Conservation (phyloP, 2,329 filamentous ascomycete species). For the Pseudogymnoascus sp. region DNA sequence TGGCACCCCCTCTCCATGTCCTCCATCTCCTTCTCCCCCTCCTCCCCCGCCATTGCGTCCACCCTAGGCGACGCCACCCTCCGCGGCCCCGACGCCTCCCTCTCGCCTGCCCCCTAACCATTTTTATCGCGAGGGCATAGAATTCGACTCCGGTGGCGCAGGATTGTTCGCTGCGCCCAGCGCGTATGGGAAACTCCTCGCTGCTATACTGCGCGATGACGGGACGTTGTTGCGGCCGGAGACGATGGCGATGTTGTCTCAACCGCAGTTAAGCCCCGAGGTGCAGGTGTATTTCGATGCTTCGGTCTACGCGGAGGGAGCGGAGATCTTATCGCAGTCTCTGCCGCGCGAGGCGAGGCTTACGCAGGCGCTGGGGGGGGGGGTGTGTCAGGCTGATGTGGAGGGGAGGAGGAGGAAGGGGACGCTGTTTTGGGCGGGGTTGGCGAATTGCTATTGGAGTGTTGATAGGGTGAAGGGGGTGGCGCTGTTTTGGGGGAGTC, state of each 20-base stretch:
- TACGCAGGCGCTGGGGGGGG: conserved; percentile 7
- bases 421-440: conserved; percentile 8
- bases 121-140: neutral
- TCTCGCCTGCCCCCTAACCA: neutral
- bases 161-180: neutral
- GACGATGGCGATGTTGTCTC: conserved; percentile 13
- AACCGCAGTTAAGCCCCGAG: conserved; percentile 9
- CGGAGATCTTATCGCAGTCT: neutral
- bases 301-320: neutral
- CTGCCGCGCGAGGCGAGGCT: neutral
- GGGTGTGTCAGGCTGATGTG: conserved; percentile 7
- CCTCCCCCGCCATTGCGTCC: neutral
- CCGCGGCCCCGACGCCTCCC: neutral
- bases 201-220: conserved; percentile 12
- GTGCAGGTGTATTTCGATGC: neutral
- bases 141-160: conserved; percentile 12
- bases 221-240: conserved; percentile 5
- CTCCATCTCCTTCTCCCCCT: conserved; percentile 14
- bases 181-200: conserved; percentile 12
- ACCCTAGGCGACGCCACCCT: neutral
- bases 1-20: conserved; percentile 13
- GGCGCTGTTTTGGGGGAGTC: conserved; percentile 9
- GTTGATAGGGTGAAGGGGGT: conserved; percentile 5
- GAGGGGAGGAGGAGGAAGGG: conserved; percentile 9
- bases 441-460: conserved; percentile 11